A percentile compares a stretch with the other conserved stretches of the same genome.
phyloP scores from a whole-genome alignment of 257 asterid species.

The Fraxinus cuspidata region DNA sequence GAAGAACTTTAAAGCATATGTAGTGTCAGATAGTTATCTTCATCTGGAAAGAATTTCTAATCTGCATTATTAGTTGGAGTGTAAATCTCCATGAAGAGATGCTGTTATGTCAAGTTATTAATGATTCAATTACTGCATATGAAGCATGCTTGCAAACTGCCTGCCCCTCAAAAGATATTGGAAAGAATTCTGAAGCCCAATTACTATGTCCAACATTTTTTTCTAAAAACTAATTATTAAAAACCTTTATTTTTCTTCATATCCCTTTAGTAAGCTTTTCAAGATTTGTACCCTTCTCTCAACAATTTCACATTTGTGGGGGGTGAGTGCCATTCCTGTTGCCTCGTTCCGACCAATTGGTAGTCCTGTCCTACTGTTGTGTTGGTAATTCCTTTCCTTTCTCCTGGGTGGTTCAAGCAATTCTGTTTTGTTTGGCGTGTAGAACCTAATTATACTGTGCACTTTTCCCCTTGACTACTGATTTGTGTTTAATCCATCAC shows the following conservation, averaged over 20 bases:
- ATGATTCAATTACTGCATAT: slow-evolving; percentile 13
- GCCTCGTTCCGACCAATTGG: background rate
- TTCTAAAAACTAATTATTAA: background rate
- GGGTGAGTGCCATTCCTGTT: background rate
- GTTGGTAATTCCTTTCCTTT: background rate
- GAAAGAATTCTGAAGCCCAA: slow-evolving; percentile 5
- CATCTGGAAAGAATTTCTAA: slow-evolving; percentile 16
- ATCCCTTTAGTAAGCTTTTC: background rate
- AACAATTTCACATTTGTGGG: slow-evolving; percentile 19
- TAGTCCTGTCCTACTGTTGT: background rate
- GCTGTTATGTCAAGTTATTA: background rate
- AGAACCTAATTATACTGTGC: background rate
- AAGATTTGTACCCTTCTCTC: background rate
- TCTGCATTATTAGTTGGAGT: slow-evolving; percentile 3
- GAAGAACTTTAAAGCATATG: background rate
- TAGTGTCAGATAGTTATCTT: slow-evolving; percentile 9
- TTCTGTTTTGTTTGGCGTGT: background rate
- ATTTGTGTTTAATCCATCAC: background rate
- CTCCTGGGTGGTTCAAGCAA: background rate
- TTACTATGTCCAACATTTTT: background rate
- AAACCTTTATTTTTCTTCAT: background rate
- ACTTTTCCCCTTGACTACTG: background rate
- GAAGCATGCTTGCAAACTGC: slow-evolving; percentile 2
- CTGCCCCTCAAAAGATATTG: slow-evolving; percentile 11
- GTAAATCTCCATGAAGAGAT: slow-evolving; percentile 5